Base-by-base conservation (phyloP, 805 yeast species). In the Candida yuanshanica region DNA sequence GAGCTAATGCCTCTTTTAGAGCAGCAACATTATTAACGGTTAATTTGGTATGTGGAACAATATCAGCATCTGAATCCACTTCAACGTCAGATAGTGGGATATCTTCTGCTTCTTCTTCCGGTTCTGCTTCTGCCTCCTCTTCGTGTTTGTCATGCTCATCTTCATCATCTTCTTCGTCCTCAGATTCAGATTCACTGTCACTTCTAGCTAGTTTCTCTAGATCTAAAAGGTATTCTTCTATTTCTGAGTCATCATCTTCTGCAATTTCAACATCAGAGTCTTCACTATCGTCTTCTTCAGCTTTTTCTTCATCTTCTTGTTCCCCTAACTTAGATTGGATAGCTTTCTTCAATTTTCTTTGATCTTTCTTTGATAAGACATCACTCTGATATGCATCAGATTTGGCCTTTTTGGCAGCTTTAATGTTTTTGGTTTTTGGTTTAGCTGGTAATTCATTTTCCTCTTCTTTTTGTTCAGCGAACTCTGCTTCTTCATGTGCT, bases 11-110 rank as follows among this genome's bases (percentile, higher is more conserved):
- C 38, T 83, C 84, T 49, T 72, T 78, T 57, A 85, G 64, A 4
- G 99, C 98, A n/a, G 85, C 81, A 36, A 69, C 71, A 66, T 93
- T 91, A 65, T 93, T 89, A 48, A 91, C 70, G 11, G 96, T 90
- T 38, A 88, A 73, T 62, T 90, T 90, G 43, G 93, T 88, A 64
- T 83, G 79, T 37, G 98, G 97, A 27, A 91, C 89, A 35, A 90
- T 78, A 62, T 93, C 99, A 14, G 95, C 95, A 59, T 90, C 97
- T 2, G 93, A 86, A 56, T 89, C 97, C 33, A 87, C 66, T 56
- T 91, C 97, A 20, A 83, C 97, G 41, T 89, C 97, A 1, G 95
- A 85, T 39, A 88, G 74, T 17, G 96, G 84, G 35, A 90, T 74
- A 52, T 89, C 97, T 50, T 83, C 90, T 42, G 78, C 87, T 7